Percentiles rank a stretch among this genome's conserved stretches.
Conservation (phyloP, 805 yeast species). For the Candida golubevii region DNA sequence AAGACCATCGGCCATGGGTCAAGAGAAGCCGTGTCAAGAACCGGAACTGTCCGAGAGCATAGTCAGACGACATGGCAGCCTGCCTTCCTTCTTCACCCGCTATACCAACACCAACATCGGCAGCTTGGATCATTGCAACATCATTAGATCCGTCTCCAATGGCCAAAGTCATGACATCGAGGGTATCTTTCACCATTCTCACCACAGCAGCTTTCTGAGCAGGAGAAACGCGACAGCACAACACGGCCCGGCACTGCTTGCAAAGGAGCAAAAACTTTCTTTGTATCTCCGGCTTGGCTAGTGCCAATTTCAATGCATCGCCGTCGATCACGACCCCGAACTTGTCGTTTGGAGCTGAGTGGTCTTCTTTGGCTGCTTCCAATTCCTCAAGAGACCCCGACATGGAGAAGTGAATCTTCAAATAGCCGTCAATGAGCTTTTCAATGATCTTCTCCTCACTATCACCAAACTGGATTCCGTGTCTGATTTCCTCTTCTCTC, state of each 20-base stretch:
- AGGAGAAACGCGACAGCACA: slow-evolving; percentile 82
- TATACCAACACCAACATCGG: slow-evolving; percentile 81
- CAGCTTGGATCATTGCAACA: slow-evolving; percentile 85
- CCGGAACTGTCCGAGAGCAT: slow-evolving; percentile 77
- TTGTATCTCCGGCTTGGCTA: slow-evolving; percentile 29
- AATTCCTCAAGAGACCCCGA: slow-evolving; percentile 56
- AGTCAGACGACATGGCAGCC: slow-evolving; percentile 84
- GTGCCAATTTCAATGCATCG: slow-evolving; percentile 48
- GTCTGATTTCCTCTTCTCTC: slow-evolving; percentile 23
- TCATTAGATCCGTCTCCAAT: slow-evolving; percentile 88
- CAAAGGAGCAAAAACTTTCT: slow-evolving; percentile 64
- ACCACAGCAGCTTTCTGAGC: slow-evolving; percentile 79
- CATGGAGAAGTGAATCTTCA: slow-evolving; percentile 54
- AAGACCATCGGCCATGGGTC: slow-evolving; percentile 85
- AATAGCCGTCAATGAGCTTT: slow-evolving; percentile 47
- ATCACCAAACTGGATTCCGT: slow-evolving; percentile 19
- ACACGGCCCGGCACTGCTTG: slow-evolving; percentile 71
- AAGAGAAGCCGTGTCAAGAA: slow-evolving; percentile 59
- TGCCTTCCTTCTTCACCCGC: slow-evolving; percentile 87
- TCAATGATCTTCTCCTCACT: slow-evolving; percentile 36
- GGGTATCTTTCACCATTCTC: slow-evolving; percentile 54
- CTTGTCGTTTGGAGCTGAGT: slow-evolving; percentile 55
- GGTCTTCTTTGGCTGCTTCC: slow-evolving; percentile 52
- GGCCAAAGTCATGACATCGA: slow-evolving; percentile 73
- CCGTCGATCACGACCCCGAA: slow-evolving; percentile 72